A percentile compares a stretch with the other conserved stretches of the same genome.
Evolutionary conservation across 768 basidiomycete genomes (phyloP).

Genomic region (Nevesoporus exiguus): DNA sequence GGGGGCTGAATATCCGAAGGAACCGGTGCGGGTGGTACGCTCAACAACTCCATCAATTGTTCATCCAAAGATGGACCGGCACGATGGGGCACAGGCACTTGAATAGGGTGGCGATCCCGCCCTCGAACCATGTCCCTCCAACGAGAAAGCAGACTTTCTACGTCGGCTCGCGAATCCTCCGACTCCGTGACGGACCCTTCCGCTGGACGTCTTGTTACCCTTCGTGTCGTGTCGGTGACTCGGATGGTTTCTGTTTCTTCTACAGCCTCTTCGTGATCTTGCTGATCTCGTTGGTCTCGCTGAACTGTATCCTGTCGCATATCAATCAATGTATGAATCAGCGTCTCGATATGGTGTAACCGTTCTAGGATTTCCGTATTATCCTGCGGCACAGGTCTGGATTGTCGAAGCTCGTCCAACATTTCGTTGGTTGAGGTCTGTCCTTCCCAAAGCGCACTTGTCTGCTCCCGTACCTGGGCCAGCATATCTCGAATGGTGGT

Average conservation of each 20-base stretch:
- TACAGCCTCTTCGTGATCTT: not conserved
- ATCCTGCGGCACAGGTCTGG: conserved; percentile 39
- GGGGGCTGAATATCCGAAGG: conserved; percentile 43
- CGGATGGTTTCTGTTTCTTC: conserved; percentile 16
- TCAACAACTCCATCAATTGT: conserved; percentile 57
- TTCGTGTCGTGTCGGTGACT: conserved; percentile 20
- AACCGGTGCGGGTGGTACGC: conserved; percentile 40
- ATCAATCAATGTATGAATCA: conserved; percentile 16
- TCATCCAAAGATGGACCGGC: conserved; percentile 54
- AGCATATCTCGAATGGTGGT: conserved; percentile 53
- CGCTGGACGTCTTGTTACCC: not conserved
- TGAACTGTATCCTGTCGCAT: conserved; percentile 2
- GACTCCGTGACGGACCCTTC: conserved; percentile 32
- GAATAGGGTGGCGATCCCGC: conserved; percentile 36
- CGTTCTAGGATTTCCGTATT: conserved; percentile 38
- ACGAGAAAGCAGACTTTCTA: conserved; percentile 26
- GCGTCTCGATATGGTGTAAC: conserved; percentile 23
- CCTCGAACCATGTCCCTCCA: conserved; percentile 27
- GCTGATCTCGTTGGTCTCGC: not conserved
- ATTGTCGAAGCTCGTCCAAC: conserved; percentile 58
- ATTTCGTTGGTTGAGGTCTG: conserved; percentile 59
- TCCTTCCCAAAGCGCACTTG: conserved; percentile 56
- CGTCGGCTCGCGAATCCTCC: conserved; percentile 25
- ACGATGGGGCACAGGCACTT: conserved; percentile 40
- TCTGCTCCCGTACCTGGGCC: conserved; percentile 54